Evolutionary conservation across 192 early-diverging fungal genomes (phyloP), one percentile per base, ranked within the genome.

Genomic region (Phycomyces nitens): DNA sequence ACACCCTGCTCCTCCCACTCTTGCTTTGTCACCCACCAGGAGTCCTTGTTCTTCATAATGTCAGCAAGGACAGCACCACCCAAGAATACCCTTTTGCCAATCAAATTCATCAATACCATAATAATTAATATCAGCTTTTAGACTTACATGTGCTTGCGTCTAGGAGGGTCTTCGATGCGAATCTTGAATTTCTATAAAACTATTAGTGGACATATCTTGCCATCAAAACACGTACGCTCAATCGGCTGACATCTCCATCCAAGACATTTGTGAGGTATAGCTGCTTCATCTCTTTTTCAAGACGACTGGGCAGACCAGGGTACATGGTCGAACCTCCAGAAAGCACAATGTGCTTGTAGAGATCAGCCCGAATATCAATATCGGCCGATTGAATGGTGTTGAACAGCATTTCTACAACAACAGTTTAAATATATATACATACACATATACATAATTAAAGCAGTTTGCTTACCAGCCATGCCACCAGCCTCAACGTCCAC

Each of bases 281-380:
- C 76, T 97, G 94, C 73, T 97, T 98, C 59, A 97, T 73, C 78
- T 99, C 97, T 84, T 98, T 98, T 77, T 99, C 97, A 39, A 99
- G 79, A 56, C 97, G 91, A 73, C 86, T 92, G 23, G 97, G 95
- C 40, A 99, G 78, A 64, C 97, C 97, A 7, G 96, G 94, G 74
- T 97, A 98, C 97, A 99, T 98, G 65, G 96, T 93, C 3, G 95
- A 93, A 14, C 97, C 97, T 53, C 97, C 97, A 38, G 97, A 99
- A 18, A 99, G 81, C 29, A 99, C 92, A 75, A 99, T 95, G 64
- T 97, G 92, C 70, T 92, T 95, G 86, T 97, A 99, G 24, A 99
- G 82, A 39, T 98, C 96, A 7, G 94, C 60, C 41, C 97, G 90
- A 58, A 94, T 88, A 75, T 99, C 97, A 60, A 94, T 79, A 50